Percentiles rank a stretch among this genome's conserved stretches.
phyloP scores from a whole-genome alignment of 345 rosid species.

The Euphorbia tirucalli region DNA sequence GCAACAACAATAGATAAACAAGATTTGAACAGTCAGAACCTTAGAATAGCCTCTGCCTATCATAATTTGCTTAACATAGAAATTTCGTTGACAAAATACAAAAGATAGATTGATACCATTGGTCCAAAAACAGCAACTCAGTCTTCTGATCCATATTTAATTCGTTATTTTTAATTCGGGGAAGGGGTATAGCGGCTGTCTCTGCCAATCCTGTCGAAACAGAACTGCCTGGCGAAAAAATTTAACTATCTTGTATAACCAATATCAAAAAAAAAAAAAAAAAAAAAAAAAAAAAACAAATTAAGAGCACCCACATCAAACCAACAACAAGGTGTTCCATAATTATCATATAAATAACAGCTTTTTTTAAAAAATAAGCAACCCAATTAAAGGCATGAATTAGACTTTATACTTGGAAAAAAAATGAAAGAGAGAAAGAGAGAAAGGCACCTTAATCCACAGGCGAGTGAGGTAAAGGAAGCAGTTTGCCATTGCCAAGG shows the following conservation, averaged over 20 bases:
- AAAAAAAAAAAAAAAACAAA: neutral
- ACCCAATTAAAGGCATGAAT: neutral
- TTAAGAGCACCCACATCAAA: neutral
- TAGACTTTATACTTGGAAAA: neutral
- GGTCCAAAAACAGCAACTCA: conserved; percentile 71
- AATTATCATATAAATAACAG: neutral
- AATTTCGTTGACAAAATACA: neutral
- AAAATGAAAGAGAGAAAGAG: neutral
- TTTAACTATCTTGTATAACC: conserved; percentile 25
- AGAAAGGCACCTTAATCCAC: conserved; percentile 67
- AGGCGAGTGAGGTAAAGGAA: conserved; percentile 78
- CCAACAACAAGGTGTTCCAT: neutral
- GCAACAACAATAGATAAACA: conserved; percentile 27
- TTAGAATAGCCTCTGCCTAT: too few relatives aligned
- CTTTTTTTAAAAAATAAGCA: neutral
- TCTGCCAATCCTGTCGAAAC: conserved; percentile 81
- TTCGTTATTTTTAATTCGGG: conserved; percentile 58
- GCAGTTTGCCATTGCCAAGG: conserved; percentile 86
- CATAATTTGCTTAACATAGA: neutral
- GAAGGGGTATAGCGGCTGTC: conserved; percentile 53
- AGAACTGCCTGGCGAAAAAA: conserved; percentile 81
- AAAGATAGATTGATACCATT: conserved; percentile 44
- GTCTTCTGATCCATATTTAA: conserved; percentile 81
- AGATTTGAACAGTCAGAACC: neutral
- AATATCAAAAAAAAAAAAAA: neutral